Evolutionary conservation across 306 rosid species (phyloP), one percentile per base, ranked within the genome.

Genomic region (Benincasa hispida): DNA sequence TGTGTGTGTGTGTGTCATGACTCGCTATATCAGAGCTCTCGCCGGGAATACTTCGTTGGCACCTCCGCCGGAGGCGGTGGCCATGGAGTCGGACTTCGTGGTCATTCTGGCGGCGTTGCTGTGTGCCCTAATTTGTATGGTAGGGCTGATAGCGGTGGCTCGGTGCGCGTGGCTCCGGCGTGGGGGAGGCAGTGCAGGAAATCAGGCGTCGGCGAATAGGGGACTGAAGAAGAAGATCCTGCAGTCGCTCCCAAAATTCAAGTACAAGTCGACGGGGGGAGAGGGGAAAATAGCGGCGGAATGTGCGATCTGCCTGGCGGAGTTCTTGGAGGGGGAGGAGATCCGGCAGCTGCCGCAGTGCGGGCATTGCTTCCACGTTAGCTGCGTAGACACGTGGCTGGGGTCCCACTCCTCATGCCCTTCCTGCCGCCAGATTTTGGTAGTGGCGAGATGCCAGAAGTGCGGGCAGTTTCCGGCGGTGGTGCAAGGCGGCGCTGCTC

Each of bases 101-200:
- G 87, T 88, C 3, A 80, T 90, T 81, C 87, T 92, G 62, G 89
- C 92, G 63, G 90, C 96, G 10, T 87, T 90, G 21, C 89, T 90
- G 69, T 92, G 93, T 48, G 98, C 97, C 9, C 82, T 92, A 19
- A 92, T 92, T 35, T 90, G 94, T 77, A 89, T 89, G 6, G 90
- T 92, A 1, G 96, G 98, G 1, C 85, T 92, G 0, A 75, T 90
- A 3, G 96, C 98, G 13, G 94, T 92, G 6, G 98, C 91, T 0
- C 86, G 96, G 41, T 92, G 98, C 74, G 85, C 98, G 1, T 92
- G 96, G 96, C 87, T 90, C 63, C 89, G 96, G 18, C 92, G 91
- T 21, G 81, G 82, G 4, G 83, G 51, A 0, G 51, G 34, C 15
- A 12, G 19, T 1, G 7, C 53, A 0, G 51, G 84, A 0, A 55